Evolutionary conservation across 768 basidiomycete species (phyloP), one percentile per base, ranked within the genome.

Genomic region (Lactifluus volemus): DNA sequence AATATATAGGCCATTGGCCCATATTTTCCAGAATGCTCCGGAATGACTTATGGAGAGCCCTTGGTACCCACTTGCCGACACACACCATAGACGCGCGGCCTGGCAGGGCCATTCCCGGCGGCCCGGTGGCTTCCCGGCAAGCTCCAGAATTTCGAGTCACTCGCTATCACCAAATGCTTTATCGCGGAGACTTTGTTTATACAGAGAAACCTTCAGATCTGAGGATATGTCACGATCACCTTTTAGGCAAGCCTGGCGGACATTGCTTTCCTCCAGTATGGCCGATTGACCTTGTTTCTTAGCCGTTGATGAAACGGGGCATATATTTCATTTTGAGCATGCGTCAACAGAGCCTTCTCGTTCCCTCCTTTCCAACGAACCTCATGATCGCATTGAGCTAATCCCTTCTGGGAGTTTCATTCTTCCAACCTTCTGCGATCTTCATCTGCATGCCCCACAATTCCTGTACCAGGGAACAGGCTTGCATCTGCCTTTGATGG

Each of bases 401-500:
- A 68, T 88, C 12, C 80, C 81, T 3, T 34, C 57, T 9, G 84
- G 84, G n/a, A 78, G 74, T 55, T 90, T 93, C 68, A 59, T 93
- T 45, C 64, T 88, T n/a, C 89, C 92, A 2, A 82, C 84, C 0
- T 94, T 92, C 71, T 84, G 81, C 59, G 92, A 94, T 70, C 76
- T 91, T 5, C 92, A 94, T 68, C 78, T 93, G 0, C 92, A 95
- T 69, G 91, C 92, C 0, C 89, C 92, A 1, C 93, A 95, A 69
- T 93, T 88, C 69, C 76, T 93, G 38, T 94, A 92, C 61, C 86
- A 91, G 58, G 93, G 93, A 3, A 91, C 84, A 1, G 92, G 92
- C 0, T 78, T 94, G 4, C 88, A 95, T 70, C 78, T 92, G 2
- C 88, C 91, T 4, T 73, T 93, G 41, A 85, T 92, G 84, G 72